These are phyloP conservation scores for Stenocarpella maydis DNA, from an alignment of 2,329 filamentous ascomycete species.

Conservation along the genomic window DNA sequence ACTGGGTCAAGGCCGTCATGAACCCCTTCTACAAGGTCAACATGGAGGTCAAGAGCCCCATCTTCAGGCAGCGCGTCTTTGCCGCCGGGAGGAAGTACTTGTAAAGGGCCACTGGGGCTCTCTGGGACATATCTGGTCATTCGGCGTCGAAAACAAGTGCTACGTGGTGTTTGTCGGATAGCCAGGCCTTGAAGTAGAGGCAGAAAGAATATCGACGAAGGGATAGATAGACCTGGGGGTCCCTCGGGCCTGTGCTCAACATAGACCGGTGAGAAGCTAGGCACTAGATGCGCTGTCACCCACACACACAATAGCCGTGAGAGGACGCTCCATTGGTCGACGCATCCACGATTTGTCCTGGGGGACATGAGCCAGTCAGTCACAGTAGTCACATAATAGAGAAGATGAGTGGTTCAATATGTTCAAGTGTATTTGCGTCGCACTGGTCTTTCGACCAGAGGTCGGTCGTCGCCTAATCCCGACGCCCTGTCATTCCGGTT, in stretches of 20 bases:
- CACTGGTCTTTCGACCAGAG: constrained; percentile 34
- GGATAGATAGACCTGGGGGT: neutral
- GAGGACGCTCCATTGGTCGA: neutral
- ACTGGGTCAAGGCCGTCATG: constrained; percentile 97
- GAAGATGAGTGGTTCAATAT: constrained; percentile 7
- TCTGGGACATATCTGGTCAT: neutral
- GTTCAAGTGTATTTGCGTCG: constrained; percentile 37
- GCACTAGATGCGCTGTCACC: neutral
- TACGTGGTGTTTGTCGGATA: neutral
- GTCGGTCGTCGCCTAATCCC: constrained; percentile 36
- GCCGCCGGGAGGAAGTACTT: constrained; percentile 94
- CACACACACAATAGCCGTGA: too few species aligned
- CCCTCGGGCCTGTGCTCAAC: neutral
- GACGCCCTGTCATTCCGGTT: constrained; percentile 39
- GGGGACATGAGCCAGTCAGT: neutral
- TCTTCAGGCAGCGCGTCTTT: constrained; percentile 83
- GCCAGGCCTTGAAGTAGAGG: neutral
- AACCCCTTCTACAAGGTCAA: constrained; percentile 92
- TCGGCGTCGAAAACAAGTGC: constrained; percentile 38
- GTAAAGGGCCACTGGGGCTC: constrained; percentile 46
- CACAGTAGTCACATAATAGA: neutral
- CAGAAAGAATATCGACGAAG: neutral
- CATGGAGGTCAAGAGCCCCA: constrained; percentile 83
- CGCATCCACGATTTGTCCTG: neutral
- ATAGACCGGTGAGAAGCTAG: neutral